A percentile compares a stretch with the other conserved stretches of the same genome.
Evolutionary conservation across 2,329 filamentous ascomycete genomes (phyloP).

Genomic region (Aspergillus terreus): DNA sequence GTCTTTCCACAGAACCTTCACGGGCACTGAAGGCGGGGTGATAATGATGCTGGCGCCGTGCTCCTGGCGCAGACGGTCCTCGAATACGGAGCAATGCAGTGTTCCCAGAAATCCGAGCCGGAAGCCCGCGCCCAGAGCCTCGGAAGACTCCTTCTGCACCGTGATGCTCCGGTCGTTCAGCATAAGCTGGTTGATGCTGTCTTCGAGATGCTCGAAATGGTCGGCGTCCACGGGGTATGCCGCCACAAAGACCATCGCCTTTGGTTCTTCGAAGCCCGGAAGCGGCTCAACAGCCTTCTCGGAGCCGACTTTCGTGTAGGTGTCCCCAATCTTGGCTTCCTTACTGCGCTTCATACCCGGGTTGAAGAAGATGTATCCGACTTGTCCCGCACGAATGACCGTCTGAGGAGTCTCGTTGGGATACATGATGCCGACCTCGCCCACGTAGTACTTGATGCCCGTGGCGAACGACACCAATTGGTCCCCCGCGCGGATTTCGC

Average conservation of each 20-base stretch:
- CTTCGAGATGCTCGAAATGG: constrained; percentile 81
- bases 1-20: constrained; percentile 74
- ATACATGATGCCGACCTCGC: constrained; percentile 96
- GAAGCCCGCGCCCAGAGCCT: constrained; percentile 91
- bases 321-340: constrained; percentile 94
- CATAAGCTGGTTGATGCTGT: constrained; percentile 89
- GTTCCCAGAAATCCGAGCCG: constrained; percentile 93
- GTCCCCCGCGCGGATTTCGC: constrained; percentile 76
- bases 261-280: constrained; percentile 93
- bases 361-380: constrained; percentile 96
- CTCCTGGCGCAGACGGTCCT: constrained; percentile 89
- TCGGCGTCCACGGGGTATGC: constrained; percentile 91
- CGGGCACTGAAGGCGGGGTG: constrained; percentile 91
- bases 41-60: constrained; percentile 95
- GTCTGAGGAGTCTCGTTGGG: constrained; percentile 80
- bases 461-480: constrained; percentile 85
- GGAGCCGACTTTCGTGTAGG: constrained; percentile 76
- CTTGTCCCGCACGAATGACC: constrained; percentile 80
- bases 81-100: constrained; percentile 97
- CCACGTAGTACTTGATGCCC: constrained; percentile 83
- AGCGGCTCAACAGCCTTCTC: constrained; percentile 75
- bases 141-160: constrained; percentile 87
- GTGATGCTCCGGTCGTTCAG: constrained; percentile 95
- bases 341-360: constrained; percentile 96
- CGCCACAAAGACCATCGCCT: constrained; percentile 98